Evolutionary conservation across 208 protist species (phyloP).

Genomic region (Naegleria lovaniensis): DNA sequence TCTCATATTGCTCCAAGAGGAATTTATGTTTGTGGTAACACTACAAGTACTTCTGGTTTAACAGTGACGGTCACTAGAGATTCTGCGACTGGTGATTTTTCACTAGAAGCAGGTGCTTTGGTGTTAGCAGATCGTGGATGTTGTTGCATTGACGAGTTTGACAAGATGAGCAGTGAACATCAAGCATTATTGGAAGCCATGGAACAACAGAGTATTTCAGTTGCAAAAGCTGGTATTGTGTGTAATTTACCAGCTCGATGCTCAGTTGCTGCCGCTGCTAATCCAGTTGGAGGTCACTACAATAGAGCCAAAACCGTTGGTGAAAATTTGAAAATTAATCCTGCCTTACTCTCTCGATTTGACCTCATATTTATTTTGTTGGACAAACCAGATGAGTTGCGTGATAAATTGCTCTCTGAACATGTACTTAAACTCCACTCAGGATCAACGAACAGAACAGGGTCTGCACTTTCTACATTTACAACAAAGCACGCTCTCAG

Average conservation of each 20-base stretch:
- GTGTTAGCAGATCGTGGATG: constrained; percentile 80
- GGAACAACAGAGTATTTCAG: constrained; percentile 98
- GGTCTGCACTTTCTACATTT: not conserved
- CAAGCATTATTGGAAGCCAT: constrained; percentile 98
- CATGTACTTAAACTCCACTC: constrained; percentile 83
- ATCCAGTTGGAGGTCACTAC: constrained; percentile 87
- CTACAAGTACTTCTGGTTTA: constrained; percentile 88
- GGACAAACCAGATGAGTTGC: constrained; percentile 63
- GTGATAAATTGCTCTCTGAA: constrained; percentile 66
- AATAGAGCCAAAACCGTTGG: constrained; percentile 81
- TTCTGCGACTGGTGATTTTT: constrained; percentile 49
- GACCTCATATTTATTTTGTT: constrained; percentile 95
- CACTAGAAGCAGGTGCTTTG: constrained; percentile 42
- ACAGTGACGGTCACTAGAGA: constrained; percentile 94
- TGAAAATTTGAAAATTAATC: constrained; percentile 88
- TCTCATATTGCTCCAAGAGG: constrained; percentile 82
- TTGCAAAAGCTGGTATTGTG: constrained; percentile 93
- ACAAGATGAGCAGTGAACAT: constrained; percentile 96
- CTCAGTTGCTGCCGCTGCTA: constrained; percentile 93
- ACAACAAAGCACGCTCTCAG: not conserved
- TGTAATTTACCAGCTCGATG: constrained; percentile 31
- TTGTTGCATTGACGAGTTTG: constrained; percentile 99
- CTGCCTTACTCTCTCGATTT: constrained; percentile 94
- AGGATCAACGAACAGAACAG: not conserved
- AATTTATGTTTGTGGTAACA: constrained; percentile 97